A percentile compares a stretch with the other conserved stretches of the same genome.
Conservation (phyloP, 306 rosid genomes). For the Glycine latifolia region DNA sequence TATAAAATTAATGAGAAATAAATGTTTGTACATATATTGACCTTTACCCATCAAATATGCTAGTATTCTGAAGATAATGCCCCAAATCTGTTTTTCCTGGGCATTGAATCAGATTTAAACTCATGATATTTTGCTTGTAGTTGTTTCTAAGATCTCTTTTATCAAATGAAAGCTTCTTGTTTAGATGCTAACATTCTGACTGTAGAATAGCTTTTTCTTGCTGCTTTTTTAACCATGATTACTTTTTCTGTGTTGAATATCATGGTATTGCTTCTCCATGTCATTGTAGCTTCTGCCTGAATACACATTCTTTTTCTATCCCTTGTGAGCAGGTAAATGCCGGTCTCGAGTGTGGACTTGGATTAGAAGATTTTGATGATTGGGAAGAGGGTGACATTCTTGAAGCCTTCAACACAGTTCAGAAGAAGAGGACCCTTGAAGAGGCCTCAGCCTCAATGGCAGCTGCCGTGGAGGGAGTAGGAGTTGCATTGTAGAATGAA, state of each 20-base stretch:
- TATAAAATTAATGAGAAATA: not conserved
- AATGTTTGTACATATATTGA: not conserved
- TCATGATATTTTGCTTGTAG: too few species aligned
- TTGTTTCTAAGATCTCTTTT: not conserved
- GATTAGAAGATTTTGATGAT: constrained; percentile 76
- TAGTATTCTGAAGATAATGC: too few species aligned
- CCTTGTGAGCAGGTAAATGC: constrained; percentile 72
- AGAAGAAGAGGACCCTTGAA: constrained; percentile 91
- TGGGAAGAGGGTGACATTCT: constrained; percentile 88
- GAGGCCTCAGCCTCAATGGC: constrained; percentile 95
- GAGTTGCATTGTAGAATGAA: constrained; percentile 52
- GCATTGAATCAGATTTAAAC: too few species aligned
- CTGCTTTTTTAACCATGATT: not conserved
- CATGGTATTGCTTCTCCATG: not conserved
- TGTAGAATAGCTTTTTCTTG: not conserved
- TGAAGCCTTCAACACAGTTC: constrained; percentile 73
- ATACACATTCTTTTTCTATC: constrained; percentile 30
- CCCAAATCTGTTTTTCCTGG: too few species aligned
- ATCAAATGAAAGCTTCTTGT: constrained; percentile 18
- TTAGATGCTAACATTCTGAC: not conserved
- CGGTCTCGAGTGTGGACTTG: constrained; percentile 96
- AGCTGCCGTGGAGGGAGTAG: constrained; percentile 85
- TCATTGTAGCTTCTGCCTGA: constrained; percentile 26
- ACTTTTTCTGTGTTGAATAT: not conserved
- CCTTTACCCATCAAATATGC: constrained; percentile 8